Percentiles rank a stretch among this genome's conserved stretches.
Conservation (phyloP, 2,329 filamentous ascomycete species). For the Hymenoscyphus scutula region DNA sequence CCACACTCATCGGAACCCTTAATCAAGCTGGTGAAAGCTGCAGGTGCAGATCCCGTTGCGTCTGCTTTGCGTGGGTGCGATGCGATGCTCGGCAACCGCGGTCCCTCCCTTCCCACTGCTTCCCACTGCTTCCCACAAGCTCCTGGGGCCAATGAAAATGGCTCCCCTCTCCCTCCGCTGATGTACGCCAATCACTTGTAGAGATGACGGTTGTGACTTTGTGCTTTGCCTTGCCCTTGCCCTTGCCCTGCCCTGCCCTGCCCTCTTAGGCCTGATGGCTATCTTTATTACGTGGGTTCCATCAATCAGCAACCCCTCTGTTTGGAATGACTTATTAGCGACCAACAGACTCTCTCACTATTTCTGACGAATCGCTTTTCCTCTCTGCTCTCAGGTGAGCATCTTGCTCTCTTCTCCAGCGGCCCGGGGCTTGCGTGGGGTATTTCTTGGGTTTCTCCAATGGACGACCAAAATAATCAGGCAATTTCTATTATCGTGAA, state of each 20-base stretch:
- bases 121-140: too few species aligned
- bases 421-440: constrained; percentile 10
- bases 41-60: not conserved
- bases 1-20: too few species aligned
- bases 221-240: not conserved
- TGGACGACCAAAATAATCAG: constrained; percentile 3
- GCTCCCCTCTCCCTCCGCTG: not conserved
- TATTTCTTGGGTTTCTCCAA: constrained; percentile 6
- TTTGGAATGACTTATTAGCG: not conserved
- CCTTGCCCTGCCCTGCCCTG: not conserved
- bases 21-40: not conserved
- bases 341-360: not conserved
- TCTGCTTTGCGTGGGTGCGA: not conserved
- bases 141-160: too few species aligned
- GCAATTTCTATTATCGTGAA: constrained; percentile 14
- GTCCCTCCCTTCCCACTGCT: too few species aligned
- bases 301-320: not conserved
- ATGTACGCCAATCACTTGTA: not conserved
- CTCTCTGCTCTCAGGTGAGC: not conserved
- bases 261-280: constrained; percentile 14
- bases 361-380: constrained; percentile 8
- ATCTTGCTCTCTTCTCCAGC: not conserved
- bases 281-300: constrained; percentile 16
- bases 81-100: too few species aligned
- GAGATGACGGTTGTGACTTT: not conserved